A percentile compares a stretch with the other conserved stretches of the same genome.
Evolutionary conservation across 805 yeast genomes (phyloP).

Genomic region (Blastobotrys terrestris): DNA sequence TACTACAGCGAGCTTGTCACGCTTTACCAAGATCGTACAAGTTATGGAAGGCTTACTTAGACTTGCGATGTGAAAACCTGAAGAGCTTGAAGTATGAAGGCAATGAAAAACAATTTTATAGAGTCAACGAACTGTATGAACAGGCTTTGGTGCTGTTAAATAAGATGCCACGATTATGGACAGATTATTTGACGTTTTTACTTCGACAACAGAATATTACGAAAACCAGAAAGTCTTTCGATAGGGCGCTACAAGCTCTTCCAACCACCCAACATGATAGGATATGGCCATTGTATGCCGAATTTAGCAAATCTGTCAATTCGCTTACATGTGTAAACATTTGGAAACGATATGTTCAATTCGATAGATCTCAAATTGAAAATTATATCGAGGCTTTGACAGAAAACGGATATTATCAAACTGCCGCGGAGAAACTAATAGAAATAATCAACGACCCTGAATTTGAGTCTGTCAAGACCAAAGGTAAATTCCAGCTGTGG

Average conservation of each 20-base stretch:
- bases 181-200: conserved; percentile 42
- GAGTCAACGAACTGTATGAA: conserved; percentile 42
- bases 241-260: conserved; percentile 42
- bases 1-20: conserved; percentile 47
- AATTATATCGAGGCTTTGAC: conserved; percentile 22
- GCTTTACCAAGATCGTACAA: conserved; percentile 42
- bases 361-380: conserved; percentile 24
- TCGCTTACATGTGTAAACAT: conserved; percentile 30
- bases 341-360: conserved; percentile 31
- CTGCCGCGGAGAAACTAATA: conserved; percentile 31
- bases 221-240: conserved; percentile 40
- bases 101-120: conserved; percentile 29
- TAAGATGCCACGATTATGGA: conserved; percentile 49
- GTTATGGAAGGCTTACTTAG: conserved; percentile 50
- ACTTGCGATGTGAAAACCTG: conserved; percentile 28
- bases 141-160: conserved; percentile 38
- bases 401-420: conserved; percentile 20
- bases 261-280: conserved; percentile 49
- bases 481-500: conserved; percentile 45
- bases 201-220: conserved; percentile 33
- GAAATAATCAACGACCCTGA: conserved; percentile 31
- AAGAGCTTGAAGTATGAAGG: conserved; percentile 24
- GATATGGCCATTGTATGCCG: conserved; percentile 51
- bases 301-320: conserved; percentile 45
- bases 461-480: conserved; percentile 33